Base-by-base conservation (phyloP, 148 eudicot genomes). In the Amaranthus hypochondriacus region DNA sequence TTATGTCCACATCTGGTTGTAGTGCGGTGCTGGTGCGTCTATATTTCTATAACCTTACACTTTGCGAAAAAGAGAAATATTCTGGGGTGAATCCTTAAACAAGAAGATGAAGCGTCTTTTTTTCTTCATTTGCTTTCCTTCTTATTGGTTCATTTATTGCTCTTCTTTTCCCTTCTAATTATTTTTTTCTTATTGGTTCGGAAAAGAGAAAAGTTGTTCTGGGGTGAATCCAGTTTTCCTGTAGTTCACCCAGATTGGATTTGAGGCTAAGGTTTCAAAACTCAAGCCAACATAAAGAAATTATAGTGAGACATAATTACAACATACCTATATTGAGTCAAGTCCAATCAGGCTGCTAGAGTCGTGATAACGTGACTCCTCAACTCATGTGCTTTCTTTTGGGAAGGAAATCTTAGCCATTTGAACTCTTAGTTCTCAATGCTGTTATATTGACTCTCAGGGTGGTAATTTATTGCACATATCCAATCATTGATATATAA, bases 391-490 rank as follows among this genome's bases (percentile, higher is more conserved):
- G 44, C 46, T 67, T 51, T 56, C 28, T 52, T n/a, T 6, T 61
- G 44, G 58, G 46, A 60, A 7, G 43, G 50, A 21, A 50, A 13
- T 5, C 48, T 28, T 50, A 21, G 4, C 11, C n/a, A 28, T 48
- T 54, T 68, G 71, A n/a, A 56, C 56, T 50, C 44, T 71, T 46
- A 72, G 50, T 42, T 52, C 51, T 62, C 56, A 55, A 52, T 28
- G 12, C 28, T 57, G 9, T 7, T 14, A 54, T 1, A 7, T 55
- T 14, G 50, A 69, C 44, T 18, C 42, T 48, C 7, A 15, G 61
- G 65, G 9, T 66, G 2, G 57, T 28, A 48, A 57, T 28, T 8
- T 50, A 58, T 18, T 42, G 6, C 18, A 48, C 58, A 39, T 56
- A 13, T 51, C 43, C 70, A 56, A 7, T 57, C 50, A 49, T 11